These are phyloP conservation scores for Capronia epimyces DNA, from an alignment of 2,329 filamentous ascomycete species.

Conservation along the genomic window DNA sequence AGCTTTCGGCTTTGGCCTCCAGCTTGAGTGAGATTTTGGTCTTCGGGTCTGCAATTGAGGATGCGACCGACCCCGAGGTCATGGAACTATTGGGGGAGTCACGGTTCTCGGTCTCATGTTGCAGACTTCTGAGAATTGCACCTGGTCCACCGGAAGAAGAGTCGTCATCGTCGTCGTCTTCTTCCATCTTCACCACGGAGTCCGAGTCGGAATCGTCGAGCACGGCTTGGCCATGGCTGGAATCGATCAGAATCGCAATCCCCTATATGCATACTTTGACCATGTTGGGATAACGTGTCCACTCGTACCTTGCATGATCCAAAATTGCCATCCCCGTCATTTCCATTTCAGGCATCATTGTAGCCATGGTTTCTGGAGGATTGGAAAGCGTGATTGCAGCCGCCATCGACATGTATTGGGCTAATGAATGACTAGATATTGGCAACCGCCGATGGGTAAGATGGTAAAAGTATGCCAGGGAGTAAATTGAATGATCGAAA, in stretches of 20 bases:
- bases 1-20: conserved; percentile 15
- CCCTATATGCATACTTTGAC: background rate
- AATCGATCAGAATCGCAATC: conserved; percentile 17
- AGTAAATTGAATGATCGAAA: conserved; percentile 17
- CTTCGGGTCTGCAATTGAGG: conserved; percentile 27
- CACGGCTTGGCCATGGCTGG: conserved; percentile 15
- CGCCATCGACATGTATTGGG: conserved; percentile 16
- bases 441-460: conserved; percentile 6
- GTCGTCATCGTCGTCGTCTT: conserved; percentile 36
- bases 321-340: conserved; percentile 10
- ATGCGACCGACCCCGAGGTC: conserved; percentile 30
- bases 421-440: conserved; percentile 22
- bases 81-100: conserved; percentile 33
- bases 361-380: conserved; percentile 12
- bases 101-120: conserved; percentile 29
- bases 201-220: conserved; percentile 15
- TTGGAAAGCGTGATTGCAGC: conserved; percentile 16
- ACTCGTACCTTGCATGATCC: conserved; percentile 18
- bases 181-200: conserved; percentile 29
- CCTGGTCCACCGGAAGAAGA: conserved; percentile 25
- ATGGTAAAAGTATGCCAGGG: conserved; percentile 12
- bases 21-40: conserved; percentile 22
- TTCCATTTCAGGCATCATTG: conserved; percentile 10
- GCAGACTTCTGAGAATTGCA: conserved; percentile 25
- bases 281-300: background rate